Base-by-base conservation (phyloP, 2,329 filamentous ascomycete genomes). In the Lachnum nothofagi region DNA sequence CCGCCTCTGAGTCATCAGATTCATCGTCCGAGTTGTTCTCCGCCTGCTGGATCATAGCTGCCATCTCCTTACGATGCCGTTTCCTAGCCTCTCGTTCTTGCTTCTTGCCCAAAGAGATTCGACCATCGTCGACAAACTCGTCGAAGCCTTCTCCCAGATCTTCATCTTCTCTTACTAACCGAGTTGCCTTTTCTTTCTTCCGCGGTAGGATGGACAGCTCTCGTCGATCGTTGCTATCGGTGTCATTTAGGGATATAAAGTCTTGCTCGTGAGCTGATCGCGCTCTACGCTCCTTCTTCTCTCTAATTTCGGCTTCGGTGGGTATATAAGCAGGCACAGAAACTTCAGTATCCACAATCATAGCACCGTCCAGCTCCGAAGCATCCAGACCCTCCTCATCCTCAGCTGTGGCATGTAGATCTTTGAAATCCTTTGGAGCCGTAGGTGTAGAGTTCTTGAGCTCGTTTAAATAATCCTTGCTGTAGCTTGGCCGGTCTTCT, bases 71-170 rank as follows among this genome's bases (percentile, higher is more conserved):
- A 24, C 87, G 80, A 24, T 87, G 80, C 38, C 77, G 78, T 45
- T 74, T 76, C 42, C 78, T 73, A 0, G 80, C 84, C 58, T 89
- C 87, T 17, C 79, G 80, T 67, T 93, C 88, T 0, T 89, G 89
- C 52, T 86, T 87, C 53, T 78, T 82, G 27, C 90, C 88, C 0
- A 96, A 74, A 1, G 87, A 80, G 8, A 96, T 79, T 6, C 81
- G 80, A 7, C 87, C 89, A 63, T 95, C 88, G 34, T 93, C 87
- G 7, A 93, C 88, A 60, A 88, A 95, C 46, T 91, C 85, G 52
- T 97, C 91, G 59, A 95, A 97, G 0, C 90, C 91, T 69, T 97
- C 93, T 31, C 87, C 88, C 0, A 96, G 78, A 62, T 97, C 89
- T 64, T 97, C 91, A 60, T 97, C 91, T 27, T 96, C 90, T 35